A percentile compares a stretch with the other conserved stretches of the same genome.
phyloP scores from a whole-genome alignment of 2,329 filamentous ascomycete genomes.

The Aspergillus floridensis region DNA sequence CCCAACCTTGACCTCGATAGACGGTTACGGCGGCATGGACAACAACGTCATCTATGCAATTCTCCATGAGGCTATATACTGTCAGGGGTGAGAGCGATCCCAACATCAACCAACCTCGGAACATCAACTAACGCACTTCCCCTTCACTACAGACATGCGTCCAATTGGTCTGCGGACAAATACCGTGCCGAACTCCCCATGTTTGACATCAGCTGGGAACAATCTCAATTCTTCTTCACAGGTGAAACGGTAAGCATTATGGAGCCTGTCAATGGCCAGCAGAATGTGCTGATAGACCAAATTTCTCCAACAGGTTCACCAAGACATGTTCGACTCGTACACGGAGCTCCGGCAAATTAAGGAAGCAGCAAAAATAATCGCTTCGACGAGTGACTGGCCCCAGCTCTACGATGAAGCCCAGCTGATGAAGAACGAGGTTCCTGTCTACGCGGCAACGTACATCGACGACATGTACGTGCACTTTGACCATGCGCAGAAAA shows the following conservation, averaged over 20 bases:
- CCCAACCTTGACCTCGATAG: constrained; percentile 66
- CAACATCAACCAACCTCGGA: background rate
- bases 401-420: constrained; percentile 72
- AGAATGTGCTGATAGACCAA: background rate
- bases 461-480: constrained; percentile 93
- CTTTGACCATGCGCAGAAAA: constrained; percentile 68
- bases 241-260: constrained; percentile 73
- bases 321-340: constrained; percentile 79
- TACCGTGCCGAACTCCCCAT: constrained; percentile 36
- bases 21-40: constrained; percentile 68
- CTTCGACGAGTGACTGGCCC: constrained; percentile 67
- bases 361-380: constrained; percentile 68
- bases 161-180: constrained; percentile 70
- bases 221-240: constrained; percentile 68
- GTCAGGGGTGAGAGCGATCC: constrained; percentile 53
- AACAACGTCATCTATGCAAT: constrained; percentile 78
- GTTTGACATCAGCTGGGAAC: constrained; percentile 45
- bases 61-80: constrained; percentile 86
- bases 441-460: constrained; percentile 80
- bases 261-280: background rate
- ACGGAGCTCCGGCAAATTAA: constrained; percentile 69
- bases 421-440: constrained; percentile 73
- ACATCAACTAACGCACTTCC: constrained; percentile 2
- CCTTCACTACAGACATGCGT: constrained; percentile 48
- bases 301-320: constrained; percentile 57